Percentiles rank a stretch among this genome's conserved stretches.
Evolutionary conservation across 2,329 filamentous ascomycete genomes (phyloP).

Genomic region (Diaporthe longicolla): DNA sequence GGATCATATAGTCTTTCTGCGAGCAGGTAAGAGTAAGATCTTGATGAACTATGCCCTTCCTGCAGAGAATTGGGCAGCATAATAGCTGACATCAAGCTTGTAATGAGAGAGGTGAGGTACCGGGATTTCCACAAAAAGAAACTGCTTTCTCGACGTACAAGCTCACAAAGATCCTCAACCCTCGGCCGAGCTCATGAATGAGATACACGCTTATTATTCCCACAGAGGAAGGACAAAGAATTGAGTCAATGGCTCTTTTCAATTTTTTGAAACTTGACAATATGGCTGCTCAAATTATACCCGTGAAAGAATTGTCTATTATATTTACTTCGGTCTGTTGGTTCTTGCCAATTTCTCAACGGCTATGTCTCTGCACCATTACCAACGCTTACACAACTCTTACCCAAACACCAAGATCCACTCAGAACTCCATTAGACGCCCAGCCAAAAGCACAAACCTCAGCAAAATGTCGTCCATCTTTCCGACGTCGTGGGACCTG

Average conservation of each 20-base stretch:
- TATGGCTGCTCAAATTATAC: neutral
- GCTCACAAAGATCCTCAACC: constrained; percentile 5
- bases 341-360: neutral
- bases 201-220: neutral
- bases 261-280: neutral
- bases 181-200: neutral
- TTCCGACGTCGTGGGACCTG: neutral
- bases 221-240: neutral
- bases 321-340: neutral
- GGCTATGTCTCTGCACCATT: neutral
- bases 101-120: neutral
- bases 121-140: neutral
- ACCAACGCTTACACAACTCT: neutral
- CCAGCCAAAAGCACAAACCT: neutral
- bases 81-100: neutral
- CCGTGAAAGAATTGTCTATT: neutral
- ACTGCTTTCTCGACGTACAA: no score
- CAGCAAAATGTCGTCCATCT: constrained; percentile 10
- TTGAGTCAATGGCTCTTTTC: neutral
- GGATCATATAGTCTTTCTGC: neutral
- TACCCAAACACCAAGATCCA: neutral
- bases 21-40: neutral
- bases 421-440: no score
- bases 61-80: neutral
- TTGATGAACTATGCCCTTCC: no score